Evolutionary conservation across 2,329 filamentous ascomycete genomes (phyloP).

Genomic region (Nemania sp.): DNA sequence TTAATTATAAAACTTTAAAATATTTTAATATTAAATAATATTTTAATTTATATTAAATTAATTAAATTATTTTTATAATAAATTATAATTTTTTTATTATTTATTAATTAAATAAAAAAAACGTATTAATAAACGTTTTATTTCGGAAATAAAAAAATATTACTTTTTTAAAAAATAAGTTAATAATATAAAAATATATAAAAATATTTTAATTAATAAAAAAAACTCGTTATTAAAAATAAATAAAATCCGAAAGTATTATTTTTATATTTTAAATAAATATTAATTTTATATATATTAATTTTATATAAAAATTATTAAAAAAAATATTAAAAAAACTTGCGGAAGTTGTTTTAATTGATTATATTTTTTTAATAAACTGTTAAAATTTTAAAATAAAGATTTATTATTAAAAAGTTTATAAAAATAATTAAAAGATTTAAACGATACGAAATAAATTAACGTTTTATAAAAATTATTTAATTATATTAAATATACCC

Average conservation of each 20-base stretch:
- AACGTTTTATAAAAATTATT: too few relatives aligned
- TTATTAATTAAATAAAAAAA: background rate
- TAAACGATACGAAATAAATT: too few relatives aligned
- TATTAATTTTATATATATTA: too few relatives aligned
- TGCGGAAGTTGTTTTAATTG: too few relatives aligned
- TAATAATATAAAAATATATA: background rate
- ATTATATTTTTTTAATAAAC: too few relatives aligned
- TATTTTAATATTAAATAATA: background rate
- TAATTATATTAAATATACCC: too few relatives aligned
- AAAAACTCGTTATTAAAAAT: background rate
- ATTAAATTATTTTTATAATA: background rate
- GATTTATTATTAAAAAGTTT: too few relatives aligned
- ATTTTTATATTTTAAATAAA: background rate
- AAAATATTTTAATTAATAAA: constrained; percentile 4
- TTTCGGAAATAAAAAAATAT: background rate
- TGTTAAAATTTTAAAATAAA: too few relatives aligned
- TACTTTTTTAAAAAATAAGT: background rate
- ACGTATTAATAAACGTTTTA: background rate
- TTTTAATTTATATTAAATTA: background rate
- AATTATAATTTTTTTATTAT: background rate
- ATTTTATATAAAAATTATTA: too few relatives aligned
- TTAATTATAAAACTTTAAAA: background rate
- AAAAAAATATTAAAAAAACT: too few relatives aligned
- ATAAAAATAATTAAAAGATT: too few relatives aligned
- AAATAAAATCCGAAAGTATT: background rate